phyloP scores from a whole-genome alignment of 2,329 filamentous ascomycete species.

The Fusarium sp. region DNA sequence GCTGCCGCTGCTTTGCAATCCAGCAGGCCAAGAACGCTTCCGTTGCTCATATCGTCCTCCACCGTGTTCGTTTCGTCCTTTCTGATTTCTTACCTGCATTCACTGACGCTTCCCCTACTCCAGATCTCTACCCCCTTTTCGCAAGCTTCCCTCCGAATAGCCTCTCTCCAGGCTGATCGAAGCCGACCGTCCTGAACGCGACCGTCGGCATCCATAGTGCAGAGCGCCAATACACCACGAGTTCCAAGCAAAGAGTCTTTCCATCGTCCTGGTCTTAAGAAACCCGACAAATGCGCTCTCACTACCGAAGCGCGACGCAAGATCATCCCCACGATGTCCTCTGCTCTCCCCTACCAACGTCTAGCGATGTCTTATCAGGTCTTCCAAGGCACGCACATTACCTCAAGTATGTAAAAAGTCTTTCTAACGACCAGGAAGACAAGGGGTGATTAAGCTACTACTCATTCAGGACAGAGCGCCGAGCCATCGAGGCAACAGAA shows the following conservation, averaged over 20 bases:
- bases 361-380: background rate
- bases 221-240: background rate
- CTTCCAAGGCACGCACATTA: background rate
- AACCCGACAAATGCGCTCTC: background rate
- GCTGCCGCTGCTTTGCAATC: background rate
- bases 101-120: background rate
- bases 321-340: background rate
- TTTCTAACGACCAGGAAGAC: background rate
- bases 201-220: background rate
- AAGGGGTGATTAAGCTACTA: background rate
- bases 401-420: background rate
- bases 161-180: background rate
- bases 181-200: background rate
- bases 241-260: background rate
- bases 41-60: background rate
- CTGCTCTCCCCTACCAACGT: background rate
- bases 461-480: background rate
- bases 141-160: background rate
- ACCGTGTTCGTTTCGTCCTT: background rate
- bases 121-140: background rate
- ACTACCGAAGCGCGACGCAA: background rate
- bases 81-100: background rate
- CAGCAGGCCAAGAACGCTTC: background rate
- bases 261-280: background rate
- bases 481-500: background rate